Base-by-base conservation (phyloP, 2,329 filamentous ascomycete species). In the Xylariaceae sp. region DNA sequence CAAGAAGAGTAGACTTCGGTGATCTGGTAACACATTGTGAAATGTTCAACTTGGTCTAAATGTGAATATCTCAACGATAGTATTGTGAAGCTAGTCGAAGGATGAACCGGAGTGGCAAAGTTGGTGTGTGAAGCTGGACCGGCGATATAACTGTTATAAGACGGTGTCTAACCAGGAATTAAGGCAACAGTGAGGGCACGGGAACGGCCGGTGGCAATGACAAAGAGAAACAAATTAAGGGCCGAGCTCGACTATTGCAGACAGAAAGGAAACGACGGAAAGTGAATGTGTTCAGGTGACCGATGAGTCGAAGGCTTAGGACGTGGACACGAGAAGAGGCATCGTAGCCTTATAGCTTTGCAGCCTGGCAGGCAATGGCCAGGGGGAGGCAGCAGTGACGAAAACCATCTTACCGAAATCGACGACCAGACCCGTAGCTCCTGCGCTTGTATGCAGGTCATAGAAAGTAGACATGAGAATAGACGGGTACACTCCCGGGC, bases 1-100 rank as follows among this genome's bases (percentile, higher is more conserved):
- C 91, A 96, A 50, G 87, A 89, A 50, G 90, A 86, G 76, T 91
- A 96, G 53, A 89, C 80, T 71, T 96, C 91, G 63, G 93, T 77
- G 56, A 96, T 74, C 73, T 92, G 89, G 66, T 90, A 92, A 67
- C 91, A 96, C 91, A 96, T 96, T 56, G 34, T 60, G 49, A 14
- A 38, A 7, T 28, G 39, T 44, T 51, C 9, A 43, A 17, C 13
- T 51, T 43, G 41, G 36, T 38, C 18, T 13, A 77, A 69, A 65
- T 48, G 47, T 36, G 46, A 45, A 53, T 51, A 36, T 48, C 38
- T 54, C 45, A 49, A 58, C 42, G 50, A 50, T 3, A 47, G 34
- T 45, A 19, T 19, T 6, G 33, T 39, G n/a, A 31, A 6, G 7
- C 31, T 28, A 31, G 31, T 5, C 22, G 19, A 17, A 44, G 13